Evolutionary conservation across 371 early-diverging fungal genomes (phyloP), one percentile per base, ranked within the genome.

Genomic region (Mortierella sp.): DNA sequence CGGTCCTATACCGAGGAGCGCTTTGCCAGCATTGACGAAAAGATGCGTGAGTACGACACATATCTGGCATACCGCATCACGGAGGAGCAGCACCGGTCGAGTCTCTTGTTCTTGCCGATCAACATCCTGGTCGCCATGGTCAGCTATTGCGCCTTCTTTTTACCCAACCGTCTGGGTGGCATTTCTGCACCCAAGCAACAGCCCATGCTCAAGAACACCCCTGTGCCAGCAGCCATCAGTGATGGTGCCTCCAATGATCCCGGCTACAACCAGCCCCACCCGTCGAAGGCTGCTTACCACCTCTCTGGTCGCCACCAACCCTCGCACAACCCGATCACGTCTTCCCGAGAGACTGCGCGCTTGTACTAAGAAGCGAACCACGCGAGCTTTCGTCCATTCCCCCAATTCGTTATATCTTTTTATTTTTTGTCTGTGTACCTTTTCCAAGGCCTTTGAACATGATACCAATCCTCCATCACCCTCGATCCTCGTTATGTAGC

Each of bases 1-100:
- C 79, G 88, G 19, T 82, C 75, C 11, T 91, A 88, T 79, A 80
- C 90, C 19, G 90, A 92, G 52, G 91, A 90, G 34, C 86, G 89
- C n/a, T 90, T 91, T 53, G 79, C 82, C 11, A 71, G 72, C 29
- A 70, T 92, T 11, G 90, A 90, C 48, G 74, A 79, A 26, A 91
- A 88, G 80, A 71, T 92, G 31, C 87, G 86, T 26, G 90, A 90
- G 48, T 87, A 89, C 55, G 90, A 91, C 70, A 83, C 85, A 0
- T 73, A 87, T 41, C 87, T 91, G 43, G 73, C 86, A 14, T 88
- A 87, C 55, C 85, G 86, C 8, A 76, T 91, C 26, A 90, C 90
- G 55, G 88, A 90, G 71, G 91, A 92, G 41, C 86, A 82, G 24
- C 83, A 82, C 26, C 78, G 83, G 0, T 63, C 73, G 48, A 85